Conservation (phyloP, 2,329 filamentous ascomycete species). For the Claviceps quebecensis region DNA sequence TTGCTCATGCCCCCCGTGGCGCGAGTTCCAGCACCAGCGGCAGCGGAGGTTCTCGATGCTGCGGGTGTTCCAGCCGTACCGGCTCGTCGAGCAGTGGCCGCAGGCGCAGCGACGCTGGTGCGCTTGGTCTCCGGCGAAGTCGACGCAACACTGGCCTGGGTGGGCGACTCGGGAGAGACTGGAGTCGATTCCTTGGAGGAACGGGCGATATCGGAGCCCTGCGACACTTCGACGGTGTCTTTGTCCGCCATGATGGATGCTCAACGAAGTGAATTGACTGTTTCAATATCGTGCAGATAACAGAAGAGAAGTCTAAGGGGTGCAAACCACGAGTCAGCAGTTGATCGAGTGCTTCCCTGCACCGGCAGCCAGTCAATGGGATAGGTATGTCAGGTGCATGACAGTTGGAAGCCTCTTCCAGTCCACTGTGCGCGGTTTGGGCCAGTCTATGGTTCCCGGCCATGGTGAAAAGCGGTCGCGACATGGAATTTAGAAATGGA, state of each 20-base stretch:
- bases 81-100: slow-evolving; percentile 21
- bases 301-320: background rate
- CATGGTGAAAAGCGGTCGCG: background rate
- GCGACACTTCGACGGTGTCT: slow-evolving; percentile 30
- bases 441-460: background rate
- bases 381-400: background rate
- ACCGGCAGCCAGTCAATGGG: background rate
- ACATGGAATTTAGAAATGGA: background rate
- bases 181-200: slow-evolving; percentile 16
- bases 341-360: background rate
- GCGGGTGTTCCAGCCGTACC: slow-evolving; percentile 16
- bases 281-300: background rate
- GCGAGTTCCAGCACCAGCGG: slow-evolving; percentile 3
- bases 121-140: slow-evolving; percentile 22
- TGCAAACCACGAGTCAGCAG: background rate
- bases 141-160: slow-evolving; percentile 4
- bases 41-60: slow-evolving; percentile 9
- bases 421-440: background rate
- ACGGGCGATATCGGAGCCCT: slow-evolving; percentile 25
- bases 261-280: background rate
- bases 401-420: background rate
- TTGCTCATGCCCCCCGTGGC: slow-evolving; percentile 25
- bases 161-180: slow-evolving; percentile 14
- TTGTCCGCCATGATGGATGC: slow-evolving; percentile 29
- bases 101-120: slow-evolving; percentile 17